phyloP scores from a whole-genome alignment of 2,329 filamentous ascomycete genomes.

The Sclerotinia minor region DNA sequence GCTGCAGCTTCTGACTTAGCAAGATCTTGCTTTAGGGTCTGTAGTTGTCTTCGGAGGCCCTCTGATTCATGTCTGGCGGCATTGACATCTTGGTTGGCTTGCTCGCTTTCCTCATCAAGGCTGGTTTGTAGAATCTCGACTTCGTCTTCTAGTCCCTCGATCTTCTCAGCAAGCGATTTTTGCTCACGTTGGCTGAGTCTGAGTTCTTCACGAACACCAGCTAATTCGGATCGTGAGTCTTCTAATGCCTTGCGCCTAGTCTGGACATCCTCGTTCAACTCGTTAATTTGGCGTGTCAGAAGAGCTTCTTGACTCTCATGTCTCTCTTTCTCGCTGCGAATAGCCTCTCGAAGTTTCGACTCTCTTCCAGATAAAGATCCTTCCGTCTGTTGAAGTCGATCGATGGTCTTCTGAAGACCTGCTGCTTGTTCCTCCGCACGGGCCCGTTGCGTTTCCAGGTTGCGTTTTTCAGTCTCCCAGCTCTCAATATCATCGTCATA shows the following conservation, averaged over 20 bases:
- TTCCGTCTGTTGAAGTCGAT: conserved; percentile 67
- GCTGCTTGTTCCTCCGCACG: conserved; percentile 66
- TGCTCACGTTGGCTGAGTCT: conserved; percentile 66
- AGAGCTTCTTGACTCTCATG: conserved; percentile 70
- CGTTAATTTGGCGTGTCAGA: conserved; percentile 71
- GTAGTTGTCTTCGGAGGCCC: conserved; percentile 48
- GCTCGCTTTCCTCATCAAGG: conserved; percentile 59
- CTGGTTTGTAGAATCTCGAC: conserved; percentile 68
- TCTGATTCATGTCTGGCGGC: conserved; percentile 47
- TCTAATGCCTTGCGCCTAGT: conserved; percentile 65
- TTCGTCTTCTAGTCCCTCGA: conserved; percentile 71
- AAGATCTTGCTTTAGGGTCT: conserved; percentile 40
- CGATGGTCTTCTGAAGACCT: conserved; percentile 69
- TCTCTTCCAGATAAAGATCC: conserved; percentile 68
- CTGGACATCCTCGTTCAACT: conserved; percentile 70
- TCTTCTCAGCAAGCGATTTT: conserved; percentile 62
- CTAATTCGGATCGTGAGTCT: conserved; percentile 64
- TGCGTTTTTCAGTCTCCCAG: conserved; percentile 67
- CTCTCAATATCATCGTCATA: conserved; percentile 71
- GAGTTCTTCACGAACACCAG: conserved; percentile 66
- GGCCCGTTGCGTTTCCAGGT: conserved; percentile 64
- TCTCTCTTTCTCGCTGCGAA: conserved; percentile 70
- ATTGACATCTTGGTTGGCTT: conserved; percentile 52
- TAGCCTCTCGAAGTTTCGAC: conserved; percentile 63
- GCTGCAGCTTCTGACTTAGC: conserved; percentile 37